A percentile compares a stretch with the other conserved stretches of the same genome.
These are phyloP conservation scores for Chalciporus chontae DNA, from an alignment of 768 basidiomycete genomes.

Conservation along the genomic window DNA sequence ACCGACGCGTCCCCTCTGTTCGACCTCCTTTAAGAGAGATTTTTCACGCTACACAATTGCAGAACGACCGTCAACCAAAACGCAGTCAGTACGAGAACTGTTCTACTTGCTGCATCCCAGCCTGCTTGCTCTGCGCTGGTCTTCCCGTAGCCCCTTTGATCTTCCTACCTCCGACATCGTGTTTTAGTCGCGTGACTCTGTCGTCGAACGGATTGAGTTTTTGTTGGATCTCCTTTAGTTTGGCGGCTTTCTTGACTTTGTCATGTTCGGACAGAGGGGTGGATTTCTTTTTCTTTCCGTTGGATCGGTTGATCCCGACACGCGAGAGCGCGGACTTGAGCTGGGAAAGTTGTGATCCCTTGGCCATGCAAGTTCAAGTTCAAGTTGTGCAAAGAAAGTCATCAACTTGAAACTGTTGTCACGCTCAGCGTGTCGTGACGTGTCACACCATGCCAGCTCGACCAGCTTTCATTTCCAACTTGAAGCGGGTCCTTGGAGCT, in stretches of 20 bases:
- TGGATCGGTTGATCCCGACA: constrained; percentile 69
- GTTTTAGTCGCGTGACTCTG: constrained; percentile 88
- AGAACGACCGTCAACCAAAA: constrained; percentile 3
- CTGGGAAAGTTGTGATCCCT: constrained; percentile 87
- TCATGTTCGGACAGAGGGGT: constrained; percentile 61
- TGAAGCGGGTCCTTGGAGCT: too few species aligned
- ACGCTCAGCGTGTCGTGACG: constrained; percentile 6
- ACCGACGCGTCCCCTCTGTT: constrained; percentile 76
- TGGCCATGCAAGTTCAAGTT: constrained; percentile 70
- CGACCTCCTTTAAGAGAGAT: constrained; percentile 83
- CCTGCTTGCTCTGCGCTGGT: constrained; percentile 86
- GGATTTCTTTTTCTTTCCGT: constrained; percentile 67
- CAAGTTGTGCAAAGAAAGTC: not conserved
- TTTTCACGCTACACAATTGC: constrained; percentile 62
- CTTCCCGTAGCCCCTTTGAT: constrained; percentile 78
- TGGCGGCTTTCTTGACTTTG: constrained; percentile 76
- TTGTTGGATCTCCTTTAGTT: constrained; percentile 78
- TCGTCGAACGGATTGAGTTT: constrained; percentile 92
- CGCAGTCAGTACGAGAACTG: constrained; percentile 18
- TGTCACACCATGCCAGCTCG: too few species aligned
- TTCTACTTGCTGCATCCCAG: constrained; percentile 80
- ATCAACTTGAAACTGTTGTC: not conserved
- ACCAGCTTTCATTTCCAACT: too few species aligned
- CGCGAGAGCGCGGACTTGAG: constrained; percentile 81
- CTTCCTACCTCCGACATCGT: constrained; percentile 87